Conservation (phyloP, 73 alveolate species). For the Symbiodinium natans region DNA sequence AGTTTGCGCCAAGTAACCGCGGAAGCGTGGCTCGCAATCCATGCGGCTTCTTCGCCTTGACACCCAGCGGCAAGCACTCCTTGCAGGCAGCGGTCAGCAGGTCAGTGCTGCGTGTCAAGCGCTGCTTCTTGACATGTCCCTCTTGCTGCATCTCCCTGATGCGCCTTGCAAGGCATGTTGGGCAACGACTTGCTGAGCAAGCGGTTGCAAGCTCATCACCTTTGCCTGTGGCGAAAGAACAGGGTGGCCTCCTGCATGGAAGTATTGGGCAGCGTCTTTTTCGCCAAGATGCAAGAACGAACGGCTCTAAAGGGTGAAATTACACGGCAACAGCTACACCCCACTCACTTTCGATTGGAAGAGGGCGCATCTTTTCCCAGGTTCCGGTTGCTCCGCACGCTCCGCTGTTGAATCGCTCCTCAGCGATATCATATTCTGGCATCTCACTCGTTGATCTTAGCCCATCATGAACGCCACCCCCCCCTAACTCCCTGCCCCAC, state of each 20-base stretch:
- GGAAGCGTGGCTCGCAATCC: conserved; percentile 76
- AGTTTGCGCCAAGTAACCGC: conserved; percentile 3
- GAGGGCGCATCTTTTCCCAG: neutral
- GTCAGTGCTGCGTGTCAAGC: too few species aligned
- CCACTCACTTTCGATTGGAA: conserved; percentile 39
- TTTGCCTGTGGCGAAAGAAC: neutral
- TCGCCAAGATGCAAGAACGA: too few species aligned
- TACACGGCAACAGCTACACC: conserved; percentile 37
- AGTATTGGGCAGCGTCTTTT: too few species aligned
- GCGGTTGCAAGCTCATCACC: conserved; percentile 36
- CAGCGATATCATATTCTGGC: too few species aligned
- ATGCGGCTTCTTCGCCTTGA: conserved; percentile 27
- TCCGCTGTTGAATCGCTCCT: too few species aligned
- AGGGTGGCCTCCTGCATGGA: neutral
- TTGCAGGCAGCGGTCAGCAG: neutral
- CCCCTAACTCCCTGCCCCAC: too few species aligned
- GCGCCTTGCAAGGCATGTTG: neutral
- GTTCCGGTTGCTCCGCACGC: neutral
- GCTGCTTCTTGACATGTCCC: too few species aligned
- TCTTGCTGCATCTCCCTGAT: neutral
- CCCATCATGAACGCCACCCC: too few species aligned
- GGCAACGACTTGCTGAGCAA: conserved; percentile 12
- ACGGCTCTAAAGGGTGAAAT: too few species aligned
- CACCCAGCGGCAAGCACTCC: conserved; percentile 45
- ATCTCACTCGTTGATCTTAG: too few species aligned